phyloP scores from a whole-genome alignment of 2,329 filamentous ascomycete species.

The Penicillium sp. region DNA sequence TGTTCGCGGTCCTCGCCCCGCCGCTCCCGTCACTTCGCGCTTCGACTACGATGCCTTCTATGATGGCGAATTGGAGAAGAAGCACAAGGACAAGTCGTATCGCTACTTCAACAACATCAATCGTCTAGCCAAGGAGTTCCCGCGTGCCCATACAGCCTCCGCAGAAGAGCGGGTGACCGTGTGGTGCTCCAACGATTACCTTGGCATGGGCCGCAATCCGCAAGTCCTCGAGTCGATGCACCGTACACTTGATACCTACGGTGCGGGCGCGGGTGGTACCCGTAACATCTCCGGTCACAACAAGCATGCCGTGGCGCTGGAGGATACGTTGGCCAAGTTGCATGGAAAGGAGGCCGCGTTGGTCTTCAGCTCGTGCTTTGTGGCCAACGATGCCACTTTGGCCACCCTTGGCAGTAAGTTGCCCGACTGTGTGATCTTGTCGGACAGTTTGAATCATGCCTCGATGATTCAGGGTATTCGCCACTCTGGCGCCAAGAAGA shows the following conservation, averaged over 20 bases:
- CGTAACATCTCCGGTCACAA: slow-evolving; percentile 98
- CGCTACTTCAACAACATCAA: slow-evolving; percentile 99
- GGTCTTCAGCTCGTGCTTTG: slow-evolving; percentile 96
- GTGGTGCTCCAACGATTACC: slow-evolving; percentile 98
- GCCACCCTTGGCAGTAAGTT: slow-evolving; percentile 95
- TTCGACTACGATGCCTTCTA: slow-evolving; percentile 95
- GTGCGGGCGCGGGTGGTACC: slow-evolving; percentile 89
- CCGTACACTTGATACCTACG: slow-evolving; percentile 87
- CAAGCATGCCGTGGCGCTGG: slow-evolving; percentile 80
- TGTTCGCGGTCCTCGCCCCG: slow-evolving; percentile 41
- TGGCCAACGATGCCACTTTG: slow-evolving; percentile 94
- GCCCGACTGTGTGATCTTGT: slow-evolving; percentile 95
- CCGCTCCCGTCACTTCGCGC: slow-evolving; percentile 48
- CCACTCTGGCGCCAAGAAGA: slow-evolving; percentile 92
- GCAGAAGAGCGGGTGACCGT: slow-evolving; percentile 85
- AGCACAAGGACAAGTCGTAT: slow-evolving; percentile 99
- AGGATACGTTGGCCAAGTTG: slow-evolving; percentile 74
- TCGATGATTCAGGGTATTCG: slow-evolving; percentile 99
- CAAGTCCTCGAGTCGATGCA: slow-evolving; percentile 89
- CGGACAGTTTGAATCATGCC: slow-evolving; percentile 93
- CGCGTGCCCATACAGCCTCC: slow-evolving; percentile 81
- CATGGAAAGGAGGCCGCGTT: slow-evolving; percentile 88
- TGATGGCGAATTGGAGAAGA: slow-evolving; percentile 83
- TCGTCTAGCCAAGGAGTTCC: slow-evolving; percentile 90
- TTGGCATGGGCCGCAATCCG: slow-evolving; percentile 92